A percentile compares a stretch with the other conserved stretches of the same genome.
phyloP scores from a whole-genome alignment of 108 stramenopile species.

The Pelagomonas calceolata region DNA sequence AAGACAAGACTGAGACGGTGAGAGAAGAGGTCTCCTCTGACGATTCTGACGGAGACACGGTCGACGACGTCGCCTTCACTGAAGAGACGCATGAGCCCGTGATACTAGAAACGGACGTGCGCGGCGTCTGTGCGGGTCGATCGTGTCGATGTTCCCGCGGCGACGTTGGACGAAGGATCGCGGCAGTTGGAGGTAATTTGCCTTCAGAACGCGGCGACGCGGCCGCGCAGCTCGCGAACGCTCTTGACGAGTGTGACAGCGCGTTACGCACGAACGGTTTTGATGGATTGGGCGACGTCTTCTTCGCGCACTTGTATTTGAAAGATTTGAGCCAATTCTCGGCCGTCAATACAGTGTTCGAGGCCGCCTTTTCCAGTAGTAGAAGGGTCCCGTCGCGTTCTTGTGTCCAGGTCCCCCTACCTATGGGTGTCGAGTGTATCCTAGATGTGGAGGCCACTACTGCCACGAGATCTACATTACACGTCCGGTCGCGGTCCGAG shows the following conservation, averaged over 20 bases:
- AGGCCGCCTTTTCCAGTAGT: slow-evolving; percentile 52
- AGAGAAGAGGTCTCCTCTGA: neutral
- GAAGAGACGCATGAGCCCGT: neutral
- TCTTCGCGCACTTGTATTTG: slow-evolving; percentile 84
- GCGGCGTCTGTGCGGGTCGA: slow-evolving; percentile 13
- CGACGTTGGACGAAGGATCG: too few species aligned
- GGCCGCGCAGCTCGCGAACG: slow-evolving; percentile 10
- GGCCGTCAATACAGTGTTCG: slow-evolving; percentile 72
- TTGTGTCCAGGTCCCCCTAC: slow-evolving; percentile 65
- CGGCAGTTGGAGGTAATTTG: too few species aligned
- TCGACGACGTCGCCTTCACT: neutral
- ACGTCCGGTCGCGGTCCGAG: slow-evolving; percentile 79
- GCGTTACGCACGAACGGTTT: slow-evolving; percentile 9
- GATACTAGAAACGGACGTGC: too few species aligned
- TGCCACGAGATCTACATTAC: slow-evolving; percentile 58
- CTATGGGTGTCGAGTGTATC: slow-evolving; percentile 57
- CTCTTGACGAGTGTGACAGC: slow-evolving; percentile 3
- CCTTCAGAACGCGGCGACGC: slow-evolving; percentile 4
- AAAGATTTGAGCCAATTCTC: slow-evolving; percentile 76
- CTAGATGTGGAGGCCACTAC: slow-evolving; percentile 65
- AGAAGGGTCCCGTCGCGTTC: slow-evolving; percentile 63
- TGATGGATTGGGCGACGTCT: slow-evolving; percentile 60
- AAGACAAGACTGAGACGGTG: neutral
- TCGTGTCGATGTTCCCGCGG: too few species aligned
- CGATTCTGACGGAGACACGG: slow-evolving; percentile 11